These are phyloP conservation scores for Penstemon eatonii DNA, from an alignment of 257 asterid genomes.

Conservation along the genomic window DNA sequence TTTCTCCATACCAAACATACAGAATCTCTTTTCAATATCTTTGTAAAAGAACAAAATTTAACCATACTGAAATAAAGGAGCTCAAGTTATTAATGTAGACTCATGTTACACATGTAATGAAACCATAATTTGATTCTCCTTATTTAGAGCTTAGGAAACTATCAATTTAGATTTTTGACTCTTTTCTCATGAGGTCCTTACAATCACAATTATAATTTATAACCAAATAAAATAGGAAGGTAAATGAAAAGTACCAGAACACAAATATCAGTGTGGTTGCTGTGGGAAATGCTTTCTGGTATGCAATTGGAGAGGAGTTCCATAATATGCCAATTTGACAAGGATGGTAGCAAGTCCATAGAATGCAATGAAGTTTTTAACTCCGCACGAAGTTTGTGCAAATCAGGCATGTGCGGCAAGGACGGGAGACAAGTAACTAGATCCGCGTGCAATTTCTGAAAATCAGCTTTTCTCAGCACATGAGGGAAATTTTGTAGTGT, in stretches of 20 bases:
- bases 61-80: too few relatives aligned
- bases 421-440: constrained; percentile 76
- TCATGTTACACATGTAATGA: not conserved
- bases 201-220: constrained; percentile 5
- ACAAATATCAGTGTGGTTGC: constrained; percentile 64
- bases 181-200: constrained; percentile 2
- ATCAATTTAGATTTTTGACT: not conserved
- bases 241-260: constrained; percentile 58
- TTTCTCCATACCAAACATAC: too few relatives aligned
- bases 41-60: too few relatives aligned
- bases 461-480: constrained; percentile 71
- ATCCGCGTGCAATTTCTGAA: constrained; percentile 63
- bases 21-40: too few relatives aligned
- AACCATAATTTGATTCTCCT: not conserved
- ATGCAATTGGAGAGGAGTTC: constrained; percentile 76
- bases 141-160: not conserved
- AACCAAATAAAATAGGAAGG: constrained; percentile 10
- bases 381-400: constrained; percentile 62
- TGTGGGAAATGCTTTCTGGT: constrained; percentile 63
- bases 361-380: constrained; percentile 51
- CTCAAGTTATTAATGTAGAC: not conserved
- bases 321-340: constrained; percentile 73
- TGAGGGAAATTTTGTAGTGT: constrained; percentile 59
- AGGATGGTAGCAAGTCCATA: constrained; percentile 52
- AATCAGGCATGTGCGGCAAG: constrained; percentile 76